Conservation (phyloP, 805 yeast species). For the Aciculoconidium aculeatum region DNA sequence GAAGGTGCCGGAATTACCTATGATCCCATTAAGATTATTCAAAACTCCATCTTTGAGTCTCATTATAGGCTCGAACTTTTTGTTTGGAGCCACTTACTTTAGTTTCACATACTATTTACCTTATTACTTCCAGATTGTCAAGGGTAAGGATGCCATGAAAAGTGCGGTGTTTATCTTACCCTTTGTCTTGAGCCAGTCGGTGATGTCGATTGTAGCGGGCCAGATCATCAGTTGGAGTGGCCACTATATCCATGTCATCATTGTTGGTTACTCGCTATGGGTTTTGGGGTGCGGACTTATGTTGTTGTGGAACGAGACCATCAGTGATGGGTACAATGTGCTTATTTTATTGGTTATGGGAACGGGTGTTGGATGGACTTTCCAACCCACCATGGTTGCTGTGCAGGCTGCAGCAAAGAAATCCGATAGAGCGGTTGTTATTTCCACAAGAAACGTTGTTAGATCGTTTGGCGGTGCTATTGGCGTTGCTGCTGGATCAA, state of each 20-base stretch:
- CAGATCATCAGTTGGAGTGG: slow-evolving; percentile 37
- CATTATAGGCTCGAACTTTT: slow-evolving; percentile 28
- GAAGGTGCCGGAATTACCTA: slow-evolving; percentile 44
- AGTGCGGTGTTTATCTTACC: slow-evolving; percentile 40
- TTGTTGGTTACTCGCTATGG: slow-evolving; percentile 39
- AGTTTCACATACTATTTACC: slow-evolving; percentile 46
- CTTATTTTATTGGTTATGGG: slow-evolving; percentile 26
- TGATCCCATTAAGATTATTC: slow-evolving; percentile 47
- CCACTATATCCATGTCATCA: slow-evolving; percentile 37
- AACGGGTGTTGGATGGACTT: slow-evolving; percentile 42
- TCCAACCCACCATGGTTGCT: slow-evolving; percentile 54
- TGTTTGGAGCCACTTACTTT: slow-evolving; percentile 46
- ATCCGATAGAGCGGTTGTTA: slow-evolving; percentile 53
- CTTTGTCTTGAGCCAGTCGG: slow-evolving; percentile 38
- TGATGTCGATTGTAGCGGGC: slow-evolving; percentile 41
- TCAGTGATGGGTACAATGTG: slow-evolving; percentile 26
- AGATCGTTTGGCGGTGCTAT: slow-evolving; percentile 60
- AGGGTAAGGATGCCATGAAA: slow-evolving; percentile 32
- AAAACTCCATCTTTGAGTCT: slow-evolving; percentile 27
- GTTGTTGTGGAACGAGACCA: slow-evolving; percentile 23
- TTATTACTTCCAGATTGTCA: slow-evolving; percentile 42
- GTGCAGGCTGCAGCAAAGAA: slow-evolving; percentile 46
- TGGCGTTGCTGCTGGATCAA: slow-evolving; percentile 46
- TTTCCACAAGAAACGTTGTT: slow-evolving; percentile 49
- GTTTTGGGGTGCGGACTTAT: slow-evolving; percentile 35